Base-by-base conservation (phyloP, 495 filamentous ascomycete species). In the Chaetomium tenue region DNA sequence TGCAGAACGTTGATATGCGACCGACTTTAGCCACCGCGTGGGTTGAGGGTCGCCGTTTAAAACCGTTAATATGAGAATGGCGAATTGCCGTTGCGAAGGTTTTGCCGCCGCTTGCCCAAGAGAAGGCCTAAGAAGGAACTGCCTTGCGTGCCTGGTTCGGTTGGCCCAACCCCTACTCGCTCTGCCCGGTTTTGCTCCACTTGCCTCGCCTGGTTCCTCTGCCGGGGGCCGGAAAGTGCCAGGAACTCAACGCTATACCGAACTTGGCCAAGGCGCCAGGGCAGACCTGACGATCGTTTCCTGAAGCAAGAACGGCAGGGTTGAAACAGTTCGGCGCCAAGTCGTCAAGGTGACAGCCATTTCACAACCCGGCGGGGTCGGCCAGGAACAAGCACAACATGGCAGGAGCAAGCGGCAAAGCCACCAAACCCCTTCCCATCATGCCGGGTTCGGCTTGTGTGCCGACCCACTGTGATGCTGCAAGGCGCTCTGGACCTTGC, bases 261-360 rank as follows among this genome's bases (percentile, higher is more conserved):
- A 25, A 30, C 30, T 39, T n/a, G 57, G 66, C 4, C 37, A 56
- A 16, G 60, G 1, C 16, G 22, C 26, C 63, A 66, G 64, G 50
- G 18, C 54, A 54, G 23, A 44, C 46, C 13, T 26, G 67, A 60
- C 51, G 67, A 69, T 69, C 67, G 42, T 28, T 69, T 47, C 67
- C 67, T 28, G 16, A 65, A 51, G 23, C 4, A 13, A 42, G 18
- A 23, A 44, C 42, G 1, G 33, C 59, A 61, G 16, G 18, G 61
- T 18, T 18, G 37, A 30, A 52, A 53, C 61, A 39, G 64, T 63
- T 63, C 47, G 23, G 39, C 20, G 60, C 60, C 51, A 54, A 52
- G 60, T 46, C 23, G 11, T 55, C 39, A 44, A 42, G 15, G 22
- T 5, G 15, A 5, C 55, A 28, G 25, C 47, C 46, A 33, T 9